These are phyloP conservation scores for Candida silvatica DNA, from an alignment of 805 yeast genomes.

Conservation along the genomic window DNA sequence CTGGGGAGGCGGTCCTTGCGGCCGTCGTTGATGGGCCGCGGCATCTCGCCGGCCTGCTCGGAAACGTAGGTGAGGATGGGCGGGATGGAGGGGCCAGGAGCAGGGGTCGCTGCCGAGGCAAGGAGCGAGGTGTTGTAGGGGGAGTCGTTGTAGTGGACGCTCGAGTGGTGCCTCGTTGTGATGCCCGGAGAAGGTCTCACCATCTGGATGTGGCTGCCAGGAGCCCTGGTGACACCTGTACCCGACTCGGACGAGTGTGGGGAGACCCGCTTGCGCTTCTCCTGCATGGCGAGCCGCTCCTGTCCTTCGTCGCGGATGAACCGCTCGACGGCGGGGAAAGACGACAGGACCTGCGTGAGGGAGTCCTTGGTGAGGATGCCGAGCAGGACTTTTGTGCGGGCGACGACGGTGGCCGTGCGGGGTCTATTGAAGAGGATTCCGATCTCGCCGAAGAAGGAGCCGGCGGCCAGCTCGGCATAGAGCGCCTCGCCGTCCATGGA, in stretches of 20 bases:
- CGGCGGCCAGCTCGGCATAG: constrained; percentile 61
- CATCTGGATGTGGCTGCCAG: too few species aligned
- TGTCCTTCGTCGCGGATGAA: constrained; percentile 73
- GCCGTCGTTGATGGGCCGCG: background rate
- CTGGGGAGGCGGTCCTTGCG: background rate
- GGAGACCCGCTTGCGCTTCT: constrained; percentile 43
- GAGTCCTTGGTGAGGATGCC: constrained; percentile 64
- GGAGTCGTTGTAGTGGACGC: background rate
- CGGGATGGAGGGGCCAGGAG: constrained; percentile 34
- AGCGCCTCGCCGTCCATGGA: constrained; percentile 71
- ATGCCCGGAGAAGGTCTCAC: constrained; percentile 4
- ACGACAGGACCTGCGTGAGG: constrained; percentile 47
- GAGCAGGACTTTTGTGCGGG: constrained; percentile 54
- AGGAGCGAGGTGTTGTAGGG: constrained; percentile 16
- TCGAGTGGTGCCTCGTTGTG: background rate
- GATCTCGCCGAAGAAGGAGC: constrained; percentile 72
- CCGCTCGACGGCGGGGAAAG: constrained; percentile 58
- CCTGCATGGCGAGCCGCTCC: constrained; percentile 65
- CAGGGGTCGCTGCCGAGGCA: constrained; percentile 24
- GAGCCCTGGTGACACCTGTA: too few species aligned
- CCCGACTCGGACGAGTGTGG: constrained; percentile 6
- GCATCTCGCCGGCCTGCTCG: background rate
- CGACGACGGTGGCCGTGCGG: constrained; percentile 71
- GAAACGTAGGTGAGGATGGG: constrained; percentile 13
- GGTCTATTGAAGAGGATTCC: constrained; percentile 71